Evolutionary conservation across 1,284 basidiomycete genomes (phyloP).

Genomic region (Exobasidium cylindrosporum): DNA sequence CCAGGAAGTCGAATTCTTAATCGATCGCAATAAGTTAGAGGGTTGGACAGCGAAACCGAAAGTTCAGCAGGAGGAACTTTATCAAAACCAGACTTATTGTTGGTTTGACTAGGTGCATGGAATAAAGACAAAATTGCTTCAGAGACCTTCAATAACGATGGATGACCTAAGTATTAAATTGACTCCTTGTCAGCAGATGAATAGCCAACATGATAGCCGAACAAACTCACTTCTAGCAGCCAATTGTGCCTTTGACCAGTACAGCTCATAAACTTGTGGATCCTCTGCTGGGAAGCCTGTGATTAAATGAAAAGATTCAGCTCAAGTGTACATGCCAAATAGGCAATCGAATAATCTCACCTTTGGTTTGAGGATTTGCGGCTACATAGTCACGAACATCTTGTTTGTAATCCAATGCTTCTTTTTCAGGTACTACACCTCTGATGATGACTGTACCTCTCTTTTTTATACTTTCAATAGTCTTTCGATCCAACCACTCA

Average conservation of each 20-base stretch:
- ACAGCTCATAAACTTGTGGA: conserved; percentile 43
- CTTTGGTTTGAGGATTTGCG: conserved; percentile 30
- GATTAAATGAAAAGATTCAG: background rate
- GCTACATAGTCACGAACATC: conserved; percentile 28
- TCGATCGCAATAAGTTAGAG: conserved; percentile 72
- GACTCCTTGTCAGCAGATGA: no score
- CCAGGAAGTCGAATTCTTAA: conserved; percentile 72
- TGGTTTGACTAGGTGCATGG: conserved; percentile 23
- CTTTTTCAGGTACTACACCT: conserved; percentile 24
- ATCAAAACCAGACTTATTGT: background rate
- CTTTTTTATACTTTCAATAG: conserved; percentile 25
- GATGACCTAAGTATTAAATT: conserved; percentile 22
- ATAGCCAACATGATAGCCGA: background rate
- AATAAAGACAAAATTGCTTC: conserved; percentile 32
- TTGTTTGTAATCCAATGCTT: conserved; percentile 33
- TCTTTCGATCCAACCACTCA: conserved; percentile 25
- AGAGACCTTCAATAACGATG: conserved; percentile 26
- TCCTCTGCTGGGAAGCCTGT: conserved; percentile 34
- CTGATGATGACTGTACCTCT: conserved; percentile 34
- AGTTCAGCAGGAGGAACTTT: conserved; percentile 10
- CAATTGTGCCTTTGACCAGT: conserved; percentile 36
- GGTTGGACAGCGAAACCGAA: conserved; percentile 63
- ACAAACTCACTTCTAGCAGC: conserved; percentile 23
- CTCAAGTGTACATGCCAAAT: background rate
- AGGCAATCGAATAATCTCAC: conserved; percentile 9